Percentiles rank a stretch among this genome's conserved stretches.
phyloP scores from a whole-genome alignment of 169 alveolate species.

The Plasmodium inui region DNA sequence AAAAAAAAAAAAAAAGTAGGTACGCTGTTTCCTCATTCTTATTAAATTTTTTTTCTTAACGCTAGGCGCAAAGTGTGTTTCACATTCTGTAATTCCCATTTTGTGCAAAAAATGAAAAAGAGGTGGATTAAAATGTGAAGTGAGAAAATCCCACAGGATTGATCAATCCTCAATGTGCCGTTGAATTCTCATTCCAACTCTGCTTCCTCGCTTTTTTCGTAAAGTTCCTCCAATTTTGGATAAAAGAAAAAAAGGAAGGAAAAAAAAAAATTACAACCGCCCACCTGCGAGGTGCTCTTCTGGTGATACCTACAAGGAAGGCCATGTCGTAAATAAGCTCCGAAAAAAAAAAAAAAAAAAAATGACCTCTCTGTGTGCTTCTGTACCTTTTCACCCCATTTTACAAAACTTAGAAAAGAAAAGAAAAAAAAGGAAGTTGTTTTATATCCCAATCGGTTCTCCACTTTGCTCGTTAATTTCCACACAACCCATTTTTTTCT shows the following conservation, averaged over 20 bases:
- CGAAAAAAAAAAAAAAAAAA: slow-evolving; percentile 5
- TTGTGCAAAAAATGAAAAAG: neutral
- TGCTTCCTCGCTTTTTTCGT: neutral
- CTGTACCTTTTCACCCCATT: neutral
- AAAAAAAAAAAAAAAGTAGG: neutral
- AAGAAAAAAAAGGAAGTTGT: neutral
- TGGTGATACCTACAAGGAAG: neutral
- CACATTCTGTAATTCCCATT: neutral
- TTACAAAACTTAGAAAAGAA: neutral
- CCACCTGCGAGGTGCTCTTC: neutral
- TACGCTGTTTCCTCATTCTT: neutral
- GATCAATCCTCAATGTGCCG: neutral
- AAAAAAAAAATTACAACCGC: neutral
- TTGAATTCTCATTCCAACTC: neutral
- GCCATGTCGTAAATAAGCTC: neutral
- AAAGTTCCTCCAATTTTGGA: neutral
- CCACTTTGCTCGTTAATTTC: neutral
- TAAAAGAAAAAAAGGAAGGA: neutral
- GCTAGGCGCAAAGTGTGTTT: neutral
- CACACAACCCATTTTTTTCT: neutral
- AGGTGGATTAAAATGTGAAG: neutral
- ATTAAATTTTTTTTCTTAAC: neutral
- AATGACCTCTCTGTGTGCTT: neutral
- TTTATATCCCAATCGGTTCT: neutral
- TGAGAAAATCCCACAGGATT: neutral